Evolutionary conservation across 228 moss, liverwort and hornwort species (phyloP).

Genomic region (Sphagnum fallax): DNA sequence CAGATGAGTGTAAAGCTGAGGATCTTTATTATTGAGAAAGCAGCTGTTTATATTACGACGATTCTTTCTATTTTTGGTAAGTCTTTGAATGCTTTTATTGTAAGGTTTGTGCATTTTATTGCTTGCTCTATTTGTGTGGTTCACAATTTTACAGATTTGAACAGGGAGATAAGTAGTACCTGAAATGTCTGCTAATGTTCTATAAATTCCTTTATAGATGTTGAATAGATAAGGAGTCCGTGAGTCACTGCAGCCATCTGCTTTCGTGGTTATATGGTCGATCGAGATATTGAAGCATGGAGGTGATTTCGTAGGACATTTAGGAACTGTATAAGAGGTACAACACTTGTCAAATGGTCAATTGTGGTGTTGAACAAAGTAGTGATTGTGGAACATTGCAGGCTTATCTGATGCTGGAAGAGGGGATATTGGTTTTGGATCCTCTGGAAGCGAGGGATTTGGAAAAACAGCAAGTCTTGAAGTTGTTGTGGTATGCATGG

Average conservation of each 20-base stretch:
- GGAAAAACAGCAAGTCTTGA: constrained; percentile 44
- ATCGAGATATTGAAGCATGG: too few relatives aligned
- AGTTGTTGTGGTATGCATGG: constrained; percentile 35
- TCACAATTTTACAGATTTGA: too few relatives aligned
- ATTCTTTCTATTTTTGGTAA: constrained; percentile 74
- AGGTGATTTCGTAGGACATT: too few relatives aligned
- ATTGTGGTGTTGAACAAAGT: not conserved
- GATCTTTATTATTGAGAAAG: constrained; percentile 38
- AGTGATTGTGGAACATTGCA: constrained; percentile 6
- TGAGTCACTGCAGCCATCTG: too few relatives aligned
- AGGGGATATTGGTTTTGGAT: constrained; percentile 77
- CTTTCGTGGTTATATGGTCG: too few relatives aligned
- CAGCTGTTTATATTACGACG: constrained; percentile 59
- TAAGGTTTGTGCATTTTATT: too few relatives aligned
- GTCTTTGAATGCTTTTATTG: not conserved
- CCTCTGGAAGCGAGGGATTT: constrained; percentile 19
- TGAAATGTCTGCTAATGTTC: too few relatives aligned
- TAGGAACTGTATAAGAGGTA: too few relatives aligned
- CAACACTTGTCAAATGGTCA: not conserved
- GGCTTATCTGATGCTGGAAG: constrained; percentile 43
- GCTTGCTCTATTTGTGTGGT: too few relatives aligned
- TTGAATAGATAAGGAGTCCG: too few relatives aligned
- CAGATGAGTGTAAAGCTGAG: constrained; percentile 30
- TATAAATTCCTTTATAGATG: too few relatives aligned
- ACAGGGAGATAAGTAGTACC: too few relatives aligned